Percentiles rank a stretch among this genome's conserved stretches.
Evolutionary conservation across 2,329 filamentous ascomycete species (phyloP).

Genomic region (Venturia effusa): DNA sequence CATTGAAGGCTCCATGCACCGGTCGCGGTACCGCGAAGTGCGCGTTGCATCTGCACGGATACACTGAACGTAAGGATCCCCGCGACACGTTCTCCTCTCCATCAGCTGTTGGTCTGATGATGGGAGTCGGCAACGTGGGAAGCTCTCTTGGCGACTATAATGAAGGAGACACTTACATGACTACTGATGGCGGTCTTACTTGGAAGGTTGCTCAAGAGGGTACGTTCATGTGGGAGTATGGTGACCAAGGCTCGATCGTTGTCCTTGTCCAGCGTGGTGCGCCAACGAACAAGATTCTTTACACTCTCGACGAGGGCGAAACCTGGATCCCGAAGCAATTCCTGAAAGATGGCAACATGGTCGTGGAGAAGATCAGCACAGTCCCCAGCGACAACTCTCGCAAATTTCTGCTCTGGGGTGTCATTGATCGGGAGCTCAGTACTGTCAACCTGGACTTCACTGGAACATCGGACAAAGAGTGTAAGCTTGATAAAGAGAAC

Average conservation of each 20-base stretch:
- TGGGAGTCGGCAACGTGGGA: constrained; percentile 87
- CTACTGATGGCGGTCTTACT: constrained; percentile 75
- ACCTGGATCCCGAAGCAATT: constrained; percentile 73
- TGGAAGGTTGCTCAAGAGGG: constrained; percentile 86
- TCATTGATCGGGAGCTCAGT: constrained; percentile 44
- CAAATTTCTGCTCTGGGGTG: constrained; percentile 86
- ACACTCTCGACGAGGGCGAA: constrained; percentile 70
- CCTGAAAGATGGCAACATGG: constrained; percentile 51
- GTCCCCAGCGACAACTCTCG: constrained; percentile 79
- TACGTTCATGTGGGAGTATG: constrained; percentile 85
- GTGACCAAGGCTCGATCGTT: constrained; percentile 87
- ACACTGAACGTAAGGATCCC: constrained; percentile 78
- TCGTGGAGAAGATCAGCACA: constrained; percentile 73
- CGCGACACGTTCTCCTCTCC: constrained; percentile 79
- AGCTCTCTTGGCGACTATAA: constrained; percentile 53
- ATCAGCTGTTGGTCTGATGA: constrained; percentile 81
- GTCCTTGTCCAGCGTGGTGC: constrained; percentile 68
- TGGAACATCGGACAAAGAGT: constrained; percentile 62
- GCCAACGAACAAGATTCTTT: constrained; percentile 58
- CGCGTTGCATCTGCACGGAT: constrained; percentile 86
- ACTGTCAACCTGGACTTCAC: constrained; percentile 85
- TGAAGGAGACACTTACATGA: constrained; percentile 83
- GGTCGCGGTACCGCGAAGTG: constrained; percentile 53
- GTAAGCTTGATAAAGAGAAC: constrained; percentile 53
- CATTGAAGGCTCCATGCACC: constrained; percentile 50